Base-by-base conservation (phyloP, 108 stramenopile genomes). In the Cyclotella sp. region DNA sequence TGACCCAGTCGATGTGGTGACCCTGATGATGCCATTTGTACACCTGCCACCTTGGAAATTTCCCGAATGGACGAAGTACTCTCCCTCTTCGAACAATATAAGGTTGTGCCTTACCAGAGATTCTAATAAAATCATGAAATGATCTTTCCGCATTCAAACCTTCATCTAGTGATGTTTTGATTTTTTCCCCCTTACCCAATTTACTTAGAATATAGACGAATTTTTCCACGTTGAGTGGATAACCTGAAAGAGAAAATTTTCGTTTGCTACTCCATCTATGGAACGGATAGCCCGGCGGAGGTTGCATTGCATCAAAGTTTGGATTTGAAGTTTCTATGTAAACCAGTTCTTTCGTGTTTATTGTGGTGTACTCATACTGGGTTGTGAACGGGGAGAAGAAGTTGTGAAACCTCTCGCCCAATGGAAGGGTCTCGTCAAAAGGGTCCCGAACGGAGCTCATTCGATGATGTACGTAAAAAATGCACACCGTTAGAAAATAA, bases 11-110 rank as follows among this genome's bases (percentile, higher is more conserved):
- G 14, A 76, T 61, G 52, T 76, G 75, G 39, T 76, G 75, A 0
- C 75, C 75, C 27, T 76, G 75, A 8, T 29, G 29, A 43, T 76
- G 75, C 75, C 75, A 76, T 19, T 76, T 76, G 42, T 76, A 76
- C 10, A 57, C 65, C 27, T 45, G 41, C 75, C 75, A 76, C 59
- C 75, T 22, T 65, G 41, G 64, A 63, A 55, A 65, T 9, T 55
- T 22, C 8, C 75, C 75, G 22, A 28, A 76, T 39, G 75, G 75
- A 0, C 75, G 75, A 0, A 76, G 57, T 10, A 76, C 75, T 16
- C 21, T 76, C 24, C 75, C 75, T n/a, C 67, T 45, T 59, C 43
- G 49, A 9, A 76, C 58, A 16, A 76, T 24, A 28, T 76, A 76
- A n/a, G 75, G 75, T 64, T 57, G 53, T 22, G 75, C 51, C 22